Percentiles rank a stretch among this genome's conserved stretches.
These are phyloP conservation scores for Daphne laureola DNA, from an alignment of 441 rosid species.

Conservation along the genomic window DNA sequence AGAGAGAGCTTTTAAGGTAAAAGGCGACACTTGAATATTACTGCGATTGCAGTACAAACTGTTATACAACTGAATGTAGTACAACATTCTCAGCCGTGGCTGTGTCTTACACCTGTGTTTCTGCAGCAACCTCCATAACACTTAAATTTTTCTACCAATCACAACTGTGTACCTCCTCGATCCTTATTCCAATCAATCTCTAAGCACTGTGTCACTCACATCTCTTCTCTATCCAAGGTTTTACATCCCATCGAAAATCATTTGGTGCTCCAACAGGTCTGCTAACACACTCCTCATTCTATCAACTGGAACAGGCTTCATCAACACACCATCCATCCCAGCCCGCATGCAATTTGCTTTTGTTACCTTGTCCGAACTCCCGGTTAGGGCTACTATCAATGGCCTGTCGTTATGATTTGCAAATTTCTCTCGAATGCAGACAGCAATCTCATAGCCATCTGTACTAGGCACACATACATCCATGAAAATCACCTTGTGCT, in stretches of 20 bases:
- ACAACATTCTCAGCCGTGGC: too few relatives aligned
- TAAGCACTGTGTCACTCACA: too few relatives aligned
- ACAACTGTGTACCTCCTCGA: too few relatives aligned
- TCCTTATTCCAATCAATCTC: too few relatives aligned
- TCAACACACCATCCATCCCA: slow-evolving; percentile 71
- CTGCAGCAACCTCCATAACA: too few relatives aligned
- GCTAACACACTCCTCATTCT: slow-evolving; percentile 72
- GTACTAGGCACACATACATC: slow-evolving; percentile 49
- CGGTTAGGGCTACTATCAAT: slow-evolving; percentile 72
- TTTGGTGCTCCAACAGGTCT: slow-evolving; percentile 60
- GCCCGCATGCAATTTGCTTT: slow-evolving; percentile 79
- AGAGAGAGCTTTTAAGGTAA: too few relatives aligned
- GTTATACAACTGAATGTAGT: too few relatives aligned
- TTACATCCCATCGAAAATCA: slow-evolving; percentile 47
- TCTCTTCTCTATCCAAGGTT: background rate
- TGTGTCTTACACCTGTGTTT: too few relatives aligned
- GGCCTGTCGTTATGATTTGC: slow-evolving; percentile 65
- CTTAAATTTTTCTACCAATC: too few relatives aligned
- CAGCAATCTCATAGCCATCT: slow-evolving; percentile 56
- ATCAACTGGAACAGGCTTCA: slow-evolving; percentile 78
- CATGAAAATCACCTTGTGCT: slow-evolving; percentile 75
- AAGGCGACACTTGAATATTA: too few relatives aligned
- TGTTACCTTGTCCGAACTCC: slow-evolving; percentile 59
- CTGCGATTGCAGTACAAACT: too few relatives aligned
- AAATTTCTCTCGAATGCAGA: slow-evolving; percentile 54